Percentiles rank a stretch among this genome's conserved stretches.
These are phyloP conservation scores for Exobasidium cylindrosporum DNA, from an alignment of 1,284 basidiomycete genomes.

Conservation along the genomic window DNA sequence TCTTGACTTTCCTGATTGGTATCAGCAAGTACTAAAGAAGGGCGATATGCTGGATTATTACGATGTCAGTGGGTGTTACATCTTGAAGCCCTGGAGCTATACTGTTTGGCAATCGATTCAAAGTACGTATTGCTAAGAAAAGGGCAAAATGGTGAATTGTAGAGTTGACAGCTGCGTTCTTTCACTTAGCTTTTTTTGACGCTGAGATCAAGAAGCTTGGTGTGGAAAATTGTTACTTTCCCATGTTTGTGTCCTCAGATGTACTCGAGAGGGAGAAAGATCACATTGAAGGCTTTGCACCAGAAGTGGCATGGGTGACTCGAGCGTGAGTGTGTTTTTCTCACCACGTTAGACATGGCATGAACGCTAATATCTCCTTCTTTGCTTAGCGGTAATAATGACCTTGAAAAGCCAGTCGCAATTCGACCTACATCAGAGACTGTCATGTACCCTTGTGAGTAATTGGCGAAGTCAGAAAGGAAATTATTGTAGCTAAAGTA, in stretches of 20 bases:
- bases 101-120: constrained; percentile 96
- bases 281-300: constrained; percentile 99
- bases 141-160: background rate
- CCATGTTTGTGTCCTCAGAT: constrained; percentile 93
- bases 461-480: too few species aligned
- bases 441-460: constrained; percentile 77
- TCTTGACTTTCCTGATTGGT: constrained; percentile 54
- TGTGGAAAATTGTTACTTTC: constrained; percentile 97
- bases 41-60: constrained; percentile 99
- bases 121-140: constrained; percentile 58
- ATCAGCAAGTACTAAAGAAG: constrained; percentile 81
- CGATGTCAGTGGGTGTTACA: constrained; percentile 97
- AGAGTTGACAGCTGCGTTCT: background rate
- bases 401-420: constrained; percentile 94
- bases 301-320: constrained; percentile 99
- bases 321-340: constrained; percentile 67
- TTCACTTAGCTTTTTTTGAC: constrained; percentile 32
- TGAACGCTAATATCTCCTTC: too few species aligned
- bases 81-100: constrained; percentile 95
- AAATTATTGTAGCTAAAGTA: too few species aligned
- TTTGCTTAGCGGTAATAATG: constrained; percentile 74
- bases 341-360: background rate
- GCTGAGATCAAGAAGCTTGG: constrained; percentile 83
- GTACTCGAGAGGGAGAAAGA: constrained; percentile 96
- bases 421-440: constrained; percentile 98